phyloP scores from a whole-genome alignment of 192 early-diverging fungal species.

The Podila epigama region DNA sequence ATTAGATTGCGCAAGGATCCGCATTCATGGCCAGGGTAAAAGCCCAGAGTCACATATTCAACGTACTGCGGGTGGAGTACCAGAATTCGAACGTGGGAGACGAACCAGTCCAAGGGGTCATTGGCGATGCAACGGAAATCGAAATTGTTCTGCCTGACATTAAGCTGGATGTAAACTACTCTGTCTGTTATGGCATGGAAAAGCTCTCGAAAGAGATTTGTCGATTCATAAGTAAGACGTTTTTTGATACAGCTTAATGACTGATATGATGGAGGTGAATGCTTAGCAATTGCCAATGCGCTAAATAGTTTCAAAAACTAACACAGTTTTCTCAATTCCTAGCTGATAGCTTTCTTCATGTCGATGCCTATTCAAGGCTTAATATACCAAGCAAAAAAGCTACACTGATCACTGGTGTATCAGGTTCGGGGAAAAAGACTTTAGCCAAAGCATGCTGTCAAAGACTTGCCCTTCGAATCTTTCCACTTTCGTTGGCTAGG shows the following conservation, averaged over 20 bases:
- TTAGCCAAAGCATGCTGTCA: conserved; percentile 7
- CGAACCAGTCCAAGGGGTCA: not conserved
- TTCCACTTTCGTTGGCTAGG: conserved; percentile 30
- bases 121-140: conserved; percentile 7
- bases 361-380: conserved; percentile 26
- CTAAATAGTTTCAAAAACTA: not conserved
- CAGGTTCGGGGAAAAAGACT: conserved; percentile 55
- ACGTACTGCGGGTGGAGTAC: conserved; percentile 1
- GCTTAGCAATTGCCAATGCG: not conserved
- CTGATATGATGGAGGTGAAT: too few relatives aligned
- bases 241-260: not conserved
- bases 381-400: conserved; percentile 54
- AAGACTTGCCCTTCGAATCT: conserved; percentile 7
- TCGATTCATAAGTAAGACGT: conserved; percentile 13
- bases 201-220: conserved; percentile 16
- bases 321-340: not conserved
- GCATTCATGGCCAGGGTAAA: conserved; percentile 17
- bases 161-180: not conserved
- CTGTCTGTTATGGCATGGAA: conserved; percentile 6
- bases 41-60: conserved; percentile 8
- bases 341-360: conserved; percentile 23
- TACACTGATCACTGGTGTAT: conserved; percentile 50
- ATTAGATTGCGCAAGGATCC: conserved; percentile 7
- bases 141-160: not conserved
- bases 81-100: not conserved